Conservation (phyloP, 768 basidiomycete genomes). For the Boletus subcaerulescens region DNA sequence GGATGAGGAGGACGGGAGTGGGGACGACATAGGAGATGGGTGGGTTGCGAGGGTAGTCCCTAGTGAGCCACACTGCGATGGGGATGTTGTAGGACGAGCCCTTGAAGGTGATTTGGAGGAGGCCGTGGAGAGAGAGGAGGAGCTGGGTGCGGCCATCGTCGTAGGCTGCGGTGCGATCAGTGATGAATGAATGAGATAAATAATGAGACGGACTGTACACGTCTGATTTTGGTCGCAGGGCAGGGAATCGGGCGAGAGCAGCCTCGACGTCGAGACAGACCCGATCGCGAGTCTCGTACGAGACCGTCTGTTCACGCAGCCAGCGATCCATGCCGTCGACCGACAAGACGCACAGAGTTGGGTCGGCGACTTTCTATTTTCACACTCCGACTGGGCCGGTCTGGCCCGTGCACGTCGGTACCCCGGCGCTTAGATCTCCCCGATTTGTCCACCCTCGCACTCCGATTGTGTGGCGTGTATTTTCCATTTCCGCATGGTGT, state of each 20-base stretch:
- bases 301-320: constrained; percentile 60
- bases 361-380: constrained; percentile 5
- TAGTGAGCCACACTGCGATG: constrained; percentile 81
- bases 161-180: constrained; percentile 54
- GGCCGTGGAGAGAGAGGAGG: constrained; percentile 86
- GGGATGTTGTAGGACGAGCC: constrained; percentile 89
- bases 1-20: constrained; percentile 86
- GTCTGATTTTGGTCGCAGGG: constrained; percentile 77
- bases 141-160: constrained; percentile 94
- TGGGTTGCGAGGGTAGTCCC: constrained; percentile 77
- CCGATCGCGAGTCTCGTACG: constrained; percentile 54
- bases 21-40: constrained; percentile 93
- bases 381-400: constrained; percentile 3
- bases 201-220: constrained; percentile 56
- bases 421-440: constrained; percentile 26
- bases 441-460: constrained; percentile 26
- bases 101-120: constrained; percentile 83
- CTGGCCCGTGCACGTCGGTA: constrained; percentile 15
- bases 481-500: constrained; percentile 44
- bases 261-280: constrained; percentile 64
- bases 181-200: neutral
- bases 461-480: constrained; percentile 47
- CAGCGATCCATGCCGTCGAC: constrained; percentile 40
- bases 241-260: constrained; percentile 48
- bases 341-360: neutral